phyloP scores from a whole-genome alignment of 306 rosid species.

The Quercus agrifolia region DNA sequence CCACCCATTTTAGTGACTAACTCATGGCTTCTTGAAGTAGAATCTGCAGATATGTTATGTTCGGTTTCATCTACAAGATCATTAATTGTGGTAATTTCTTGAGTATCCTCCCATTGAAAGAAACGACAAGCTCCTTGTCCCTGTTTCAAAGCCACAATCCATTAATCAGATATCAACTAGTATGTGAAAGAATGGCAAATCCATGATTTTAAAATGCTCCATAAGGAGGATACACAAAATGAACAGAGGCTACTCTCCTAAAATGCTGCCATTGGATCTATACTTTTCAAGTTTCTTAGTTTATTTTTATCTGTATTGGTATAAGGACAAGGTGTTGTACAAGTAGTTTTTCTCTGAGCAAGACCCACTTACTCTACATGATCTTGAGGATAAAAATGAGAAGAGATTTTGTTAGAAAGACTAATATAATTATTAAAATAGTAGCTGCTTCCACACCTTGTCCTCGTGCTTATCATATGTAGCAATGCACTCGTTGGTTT shows the following conservation, averaged over 20 bases:
- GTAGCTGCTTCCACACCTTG: slow-evolving; percentile 49
- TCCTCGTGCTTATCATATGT: slow-evolving; percentile 88
- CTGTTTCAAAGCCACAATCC: background rate
- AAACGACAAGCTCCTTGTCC: slow-evolving; percentile 28
- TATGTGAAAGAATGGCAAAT: background rate
- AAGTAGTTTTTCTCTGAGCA: background rate
- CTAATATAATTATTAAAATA: background rate
- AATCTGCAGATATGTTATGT: background rate
- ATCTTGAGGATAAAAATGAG: background rate
- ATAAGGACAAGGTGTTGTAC: background rate
- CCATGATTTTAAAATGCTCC: background rate
- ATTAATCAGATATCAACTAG: background rate
- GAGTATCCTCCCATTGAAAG: background rate
- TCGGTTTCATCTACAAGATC: background rate
- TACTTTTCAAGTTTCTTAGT: background rate
- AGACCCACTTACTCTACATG: background rate
- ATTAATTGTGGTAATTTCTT: background rate
- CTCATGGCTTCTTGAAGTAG: background rate
- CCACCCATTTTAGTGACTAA: background rate
- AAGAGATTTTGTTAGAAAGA: slow-evolving; percentile 3
- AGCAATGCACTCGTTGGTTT: slow-evolving; percentile 79
- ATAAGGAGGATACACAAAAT: background rate
- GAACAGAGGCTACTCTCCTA: background rate
- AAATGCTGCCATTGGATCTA: background rate
- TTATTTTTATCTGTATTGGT: background rate